Evolutionary conservation across 75 land plant species (phyloP).

Genomic region (Isoetes taiwanensis): DNA sequence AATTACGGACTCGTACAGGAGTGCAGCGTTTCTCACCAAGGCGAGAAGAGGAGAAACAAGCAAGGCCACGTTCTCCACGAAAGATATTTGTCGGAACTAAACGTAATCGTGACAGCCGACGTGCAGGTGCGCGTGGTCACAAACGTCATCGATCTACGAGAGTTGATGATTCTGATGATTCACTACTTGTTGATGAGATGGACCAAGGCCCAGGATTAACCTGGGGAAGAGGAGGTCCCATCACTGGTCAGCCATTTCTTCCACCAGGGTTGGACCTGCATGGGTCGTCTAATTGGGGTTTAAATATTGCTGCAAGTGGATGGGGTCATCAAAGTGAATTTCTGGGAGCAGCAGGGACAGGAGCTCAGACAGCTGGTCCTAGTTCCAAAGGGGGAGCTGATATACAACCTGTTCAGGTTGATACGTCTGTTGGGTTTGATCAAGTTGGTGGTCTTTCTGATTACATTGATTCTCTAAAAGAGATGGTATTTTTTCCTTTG

Average conservation of each 20-base stretch:
- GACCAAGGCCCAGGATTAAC: constrained; percentile 58
- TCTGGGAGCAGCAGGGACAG: constrained; percentile 31
- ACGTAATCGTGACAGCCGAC: constrained; percentile 53
- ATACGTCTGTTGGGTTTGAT: constrained; percentile 77
- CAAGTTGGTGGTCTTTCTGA: constrained; percentile 90
- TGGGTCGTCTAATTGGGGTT: constrained; percentile 64
- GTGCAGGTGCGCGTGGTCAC: constrained; percentile 51
- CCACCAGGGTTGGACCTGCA: constrained; percentile 72
- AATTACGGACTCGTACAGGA: constrained; percentile 73
- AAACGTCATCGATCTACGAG: constrained; percentile 61
- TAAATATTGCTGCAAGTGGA: constrained; percentile 71
- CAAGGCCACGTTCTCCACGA: constrained; percentile 43
- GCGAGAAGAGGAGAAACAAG: constrained; percentile 40
- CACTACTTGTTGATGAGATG: constrained; percentile 94
- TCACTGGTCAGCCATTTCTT: constrained; percentile 57
- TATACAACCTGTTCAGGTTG: constrained; percentile 92
- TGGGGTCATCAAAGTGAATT: constrained; percentile 77
- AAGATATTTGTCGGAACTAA: constrained; percentile 58
- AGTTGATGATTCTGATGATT: constrained; percentile 89
- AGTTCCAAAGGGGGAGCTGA: constrained; percentile 97
- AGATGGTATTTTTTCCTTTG: constrained; percentile 96
- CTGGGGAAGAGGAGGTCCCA: constrained; percentile 56
- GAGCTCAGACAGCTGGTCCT: constrained; percentile 89
- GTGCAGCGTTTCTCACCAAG: constrained; percentile 62
- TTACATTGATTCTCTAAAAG: constrained; percentile 89